A percentile compares a stretch with the other conserved stretches of the same genome.
Evolutionary conservation across 2,329 filamentous ascomycete species (phyloP).

Genomic region (Hypoxylon sp.): DNA sequence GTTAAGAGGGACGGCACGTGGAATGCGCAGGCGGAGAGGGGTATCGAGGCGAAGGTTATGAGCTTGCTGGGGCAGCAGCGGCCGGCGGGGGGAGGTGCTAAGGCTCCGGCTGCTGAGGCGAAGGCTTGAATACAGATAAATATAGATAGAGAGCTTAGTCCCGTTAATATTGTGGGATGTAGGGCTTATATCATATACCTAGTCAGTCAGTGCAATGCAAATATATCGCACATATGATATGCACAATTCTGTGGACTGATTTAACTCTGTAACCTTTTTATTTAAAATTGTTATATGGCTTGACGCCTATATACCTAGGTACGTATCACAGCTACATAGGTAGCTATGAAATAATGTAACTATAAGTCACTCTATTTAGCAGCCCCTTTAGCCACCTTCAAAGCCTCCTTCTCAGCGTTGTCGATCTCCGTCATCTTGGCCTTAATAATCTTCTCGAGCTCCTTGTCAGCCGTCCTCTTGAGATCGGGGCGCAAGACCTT

Average conservation of each 20-base stretch:
- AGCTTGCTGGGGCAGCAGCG: constrained; percentile 39
- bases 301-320: neutral
- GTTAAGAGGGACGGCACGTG: constrained; percentile 51
- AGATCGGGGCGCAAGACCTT: constrained; percentile 59
- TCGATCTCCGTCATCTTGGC: constrained; percentile 63
- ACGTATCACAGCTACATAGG: too few species aligned
- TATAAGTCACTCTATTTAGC: constrained; percentile 39
- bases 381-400: constrained; percentile 51
- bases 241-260: neutral
- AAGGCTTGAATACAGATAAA: constrained; percentile 33
- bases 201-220: neutral
- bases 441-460: constrained; percentile 60
- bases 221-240: neutral
- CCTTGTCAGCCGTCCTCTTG: constrained; percentile 55
- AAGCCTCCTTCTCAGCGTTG: constrained; percentile 60
- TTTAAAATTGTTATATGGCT: neutral
- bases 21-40: constrained; percentile 42
- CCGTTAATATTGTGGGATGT: neutral
- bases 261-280: neutral
- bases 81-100: neutral
- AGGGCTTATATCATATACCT: neutral
- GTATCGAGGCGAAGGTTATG: constrained; percentile 47
- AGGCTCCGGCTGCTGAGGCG: constrained; percentile 8
- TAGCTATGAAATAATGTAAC: neutral
- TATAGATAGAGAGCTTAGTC: neutral